phyloP scores from a whole-genome alignment of 129 eudicot genomes.

The Helichrysum umbraculigerum region DNA sequence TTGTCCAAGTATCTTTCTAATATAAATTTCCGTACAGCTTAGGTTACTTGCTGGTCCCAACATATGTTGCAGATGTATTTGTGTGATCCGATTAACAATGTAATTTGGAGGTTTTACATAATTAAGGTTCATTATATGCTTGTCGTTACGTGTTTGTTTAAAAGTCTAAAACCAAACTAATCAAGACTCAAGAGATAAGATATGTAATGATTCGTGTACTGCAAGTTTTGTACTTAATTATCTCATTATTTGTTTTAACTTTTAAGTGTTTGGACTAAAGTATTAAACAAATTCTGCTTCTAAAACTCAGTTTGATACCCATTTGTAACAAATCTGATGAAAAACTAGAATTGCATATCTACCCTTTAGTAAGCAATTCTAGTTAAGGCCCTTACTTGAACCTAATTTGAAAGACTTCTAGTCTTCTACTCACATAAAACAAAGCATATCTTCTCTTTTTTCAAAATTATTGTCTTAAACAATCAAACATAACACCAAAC shows the following conservation, averaged over 20 bases:
- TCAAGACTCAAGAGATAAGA: not conserved
- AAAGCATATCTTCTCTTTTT: not conserved
- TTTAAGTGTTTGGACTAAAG: not conserved
- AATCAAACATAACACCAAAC: not conserved
- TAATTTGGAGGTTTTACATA: not conserved
- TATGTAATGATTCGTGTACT: not conserved
- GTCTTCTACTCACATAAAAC: no score
- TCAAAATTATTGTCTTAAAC: no score
- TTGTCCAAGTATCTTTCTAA: not conserved
- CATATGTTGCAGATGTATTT: not conserved
- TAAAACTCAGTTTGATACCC: not conserved
- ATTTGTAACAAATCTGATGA: not conserved
- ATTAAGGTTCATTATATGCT: no score
- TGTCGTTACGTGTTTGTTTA: no score
- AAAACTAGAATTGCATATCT: not conserved
- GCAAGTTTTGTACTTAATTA: not conserved
- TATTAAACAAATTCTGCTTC: not conserved
- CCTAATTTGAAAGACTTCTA: not conserved
- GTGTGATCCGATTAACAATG: not conserved
- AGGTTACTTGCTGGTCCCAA: no score
- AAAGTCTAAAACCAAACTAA: not conserved
- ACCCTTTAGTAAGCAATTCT: no score
- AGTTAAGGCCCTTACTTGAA: not conserved
- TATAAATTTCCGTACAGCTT: no score
- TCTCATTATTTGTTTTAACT: not conserved